Evolutionary conservation across 441 rosid species (phyloP).

Genomic region (Pelargonium cotyledonis): DNA sequence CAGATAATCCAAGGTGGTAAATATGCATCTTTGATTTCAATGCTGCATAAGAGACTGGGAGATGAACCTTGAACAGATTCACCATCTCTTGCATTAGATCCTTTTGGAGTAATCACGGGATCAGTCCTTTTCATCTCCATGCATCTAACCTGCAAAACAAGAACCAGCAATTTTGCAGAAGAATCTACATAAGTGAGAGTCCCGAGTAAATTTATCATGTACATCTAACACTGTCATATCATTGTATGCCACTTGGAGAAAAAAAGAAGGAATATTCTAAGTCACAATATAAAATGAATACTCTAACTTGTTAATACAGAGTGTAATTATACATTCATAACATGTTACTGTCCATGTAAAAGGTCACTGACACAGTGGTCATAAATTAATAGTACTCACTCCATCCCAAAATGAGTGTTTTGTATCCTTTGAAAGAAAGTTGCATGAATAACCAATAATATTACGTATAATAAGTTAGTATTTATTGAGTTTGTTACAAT

Average conservation of each 20-base stretch:
- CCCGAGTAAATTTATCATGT: neutral
- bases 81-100: conserved; percentile 19
- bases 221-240: conserved; percentile 5
- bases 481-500: too few relatives aligned
- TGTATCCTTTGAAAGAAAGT: too few relatives aligned
- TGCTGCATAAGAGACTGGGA: conserved; percentile 35
- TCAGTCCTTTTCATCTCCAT: conserved; percentile 52
- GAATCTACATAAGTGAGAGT: neutral
- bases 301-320: neutral
- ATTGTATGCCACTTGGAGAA: neutral
- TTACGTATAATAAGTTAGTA: too few relatives aligned
- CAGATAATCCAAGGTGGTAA: conserved; percentile 86
- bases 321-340: neutral
- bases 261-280: neutral
- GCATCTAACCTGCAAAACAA: conserved; percentile 65
- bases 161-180: neutral
- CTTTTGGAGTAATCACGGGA: conserved; percentile 24
- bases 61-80: conserved; percentile 23
- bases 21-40: conserved; percentile 61
- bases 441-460: too few relatives aligned
- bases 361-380: neutral
- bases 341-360: neutral
- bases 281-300: neutral
- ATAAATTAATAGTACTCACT: neutral
- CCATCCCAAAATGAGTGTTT: too few relatives aligned